Conservation (phyloP, 352 stramenopile species). For the Thraustochytrium sp. region DNA sequence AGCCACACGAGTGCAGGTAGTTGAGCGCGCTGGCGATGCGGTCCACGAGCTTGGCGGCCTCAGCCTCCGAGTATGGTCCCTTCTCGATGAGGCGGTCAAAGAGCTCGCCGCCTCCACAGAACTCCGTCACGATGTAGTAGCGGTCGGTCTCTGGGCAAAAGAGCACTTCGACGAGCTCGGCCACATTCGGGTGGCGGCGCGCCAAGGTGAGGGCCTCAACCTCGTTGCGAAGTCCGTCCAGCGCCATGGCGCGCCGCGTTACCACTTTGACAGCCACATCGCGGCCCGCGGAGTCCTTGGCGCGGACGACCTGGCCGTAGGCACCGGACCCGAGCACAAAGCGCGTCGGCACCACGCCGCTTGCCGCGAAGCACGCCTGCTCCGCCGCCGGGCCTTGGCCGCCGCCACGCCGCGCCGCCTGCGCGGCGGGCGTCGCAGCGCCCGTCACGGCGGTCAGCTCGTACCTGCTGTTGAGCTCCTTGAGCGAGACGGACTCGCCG, state of each 20-base stretch:
- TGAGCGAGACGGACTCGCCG: neutral
- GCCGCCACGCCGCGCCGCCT: neutral
- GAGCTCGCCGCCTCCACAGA: conserved; percentile 42
- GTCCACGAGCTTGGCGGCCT: conserved; percentile 30
- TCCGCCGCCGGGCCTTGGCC: neutral
- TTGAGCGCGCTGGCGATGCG: conserved; percentile 11
- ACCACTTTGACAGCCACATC: conserved; percentile 30
- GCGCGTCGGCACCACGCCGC: neutral
- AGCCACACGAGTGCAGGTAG: conserved; percentile 35
- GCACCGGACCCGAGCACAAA: conserved; percentile 17
- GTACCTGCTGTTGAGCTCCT: conserved; percentile 23
- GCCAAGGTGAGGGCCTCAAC: neutral
- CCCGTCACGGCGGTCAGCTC: neutral
- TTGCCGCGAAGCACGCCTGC: neutral
- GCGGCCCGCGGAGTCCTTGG: neutral
- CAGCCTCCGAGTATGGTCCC: conserved; percentile 57
- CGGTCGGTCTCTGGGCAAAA: conserved; percentile 35
- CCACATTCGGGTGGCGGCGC: conserved; percentile 15
- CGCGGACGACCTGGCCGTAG: conserved; percentile 33
- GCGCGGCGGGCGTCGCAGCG: neutral
- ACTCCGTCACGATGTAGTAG: conserved; percentile 43
- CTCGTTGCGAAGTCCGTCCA: conserved; percentile 13
- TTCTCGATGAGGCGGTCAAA: conserved; percentile 39
- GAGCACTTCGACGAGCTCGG: conserved; percentile 36
- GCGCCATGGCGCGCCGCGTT: neutral